Base-by-base conservation (phyloP, 352 stramenopile species). In the Phytophthora palmivora region DNA sequence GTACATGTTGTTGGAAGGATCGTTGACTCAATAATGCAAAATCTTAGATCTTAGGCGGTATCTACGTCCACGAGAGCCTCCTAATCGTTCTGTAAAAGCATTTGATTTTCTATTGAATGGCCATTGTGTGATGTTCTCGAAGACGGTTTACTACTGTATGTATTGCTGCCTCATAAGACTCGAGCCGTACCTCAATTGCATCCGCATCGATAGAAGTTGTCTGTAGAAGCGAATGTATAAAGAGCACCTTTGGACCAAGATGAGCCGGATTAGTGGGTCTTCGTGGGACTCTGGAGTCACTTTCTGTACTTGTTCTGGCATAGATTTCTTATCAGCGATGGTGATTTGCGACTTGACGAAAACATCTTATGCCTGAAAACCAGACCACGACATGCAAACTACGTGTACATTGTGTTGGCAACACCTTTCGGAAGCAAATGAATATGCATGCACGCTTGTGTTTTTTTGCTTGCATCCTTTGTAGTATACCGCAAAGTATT, bases 31-130 rank as follows among this genome's bases (percentile, higher is more conserved):
- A 14, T 24, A 30, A 6, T 36, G 24, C 14, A 6, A 49, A 15
- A 49, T 49, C 15, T 34, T 24, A 32, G 14, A 53, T 53, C 46
- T 53, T 53, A 53, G 46, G 46, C 46, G 19, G 42, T 15, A 43
- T 10, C 15, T 43, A 43, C 21, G 2, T 14, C 19, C 12, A 15
- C 32, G 9, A 41, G 15, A 6, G 33, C 32, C 12, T 53, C 34
- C 30, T 22, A 53, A 32, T 16, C 12, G 3, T 53, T 53, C 30
- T 53, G 15, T 22, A 30, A 41, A 53, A 53, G 18, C 46, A 53
- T 30, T 53, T 43, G 46, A 32, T 30, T 43, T 52, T 41, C 28
- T 32, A 43, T 7, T 43, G 32, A 30, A 32, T 43, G 39, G 39
- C 18, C 21, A 46, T 9, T n/a, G 9, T 46, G 39, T 46, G 12